Evolutionary conservation across 441 rosid genomes (phyloP), one percentile per base, ranked within the genome.

Genomic region (Raphanus hybrid): DNA sequence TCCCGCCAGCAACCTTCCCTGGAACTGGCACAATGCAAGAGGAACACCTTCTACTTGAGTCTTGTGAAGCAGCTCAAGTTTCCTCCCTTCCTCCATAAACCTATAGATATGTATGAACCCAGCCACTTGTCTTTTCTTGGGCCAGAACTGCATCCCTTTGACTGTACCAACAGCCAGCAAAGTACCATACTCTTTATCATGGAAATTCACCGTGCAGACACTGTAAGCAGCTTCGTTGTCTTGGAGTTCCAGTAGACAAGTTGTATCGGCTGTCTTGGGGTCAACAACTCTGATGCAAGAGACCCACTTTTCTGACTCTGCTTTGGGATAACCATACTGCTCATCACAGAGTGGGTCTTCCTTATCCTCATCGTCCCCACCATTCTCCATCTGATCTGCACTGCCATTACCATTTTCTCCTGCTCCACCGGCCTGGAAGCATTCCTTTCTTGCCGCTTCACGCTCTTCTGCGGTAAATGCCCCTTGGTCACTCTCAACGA

Each of bases 11-110:
- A 92, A 83, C 80, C 97, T 86, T 81, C 99, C 99, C 86, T 91
- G 97, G 79, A 91, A 91, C 81, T 91, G 99, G 80, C 89, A 86
- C 45, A 93, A 79, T 62, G 99, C 91, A 71, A 91, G 91, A 73
- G 99, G 99, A 80, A 91, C 92, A 64, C 96, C 98, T 80, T 93
- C 99, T 60, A 95, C 98, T 84, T 91, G 98, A 60, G 98, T 93
- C 85, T 93, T 93, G 83, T 91, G 97, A 86, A 95, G 82, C 79
- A 95, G 99, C 77, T 93, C 94, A 58, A 93, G 96, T 68, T 86
- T 77, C 76, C 72, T 91, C 52, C 98, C 98, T 18, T 93, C 98
- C 69, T 95, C 99, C 72, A 91, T 77, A 83, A 95, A 95, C 85
- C 94, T 89, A 76, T 92, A 95, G 12, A 93, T 88, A 83, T 93